Base-by-base conservation (phyloP, 345 rosid species). In the Bretschneidera sinensis region DNA sequence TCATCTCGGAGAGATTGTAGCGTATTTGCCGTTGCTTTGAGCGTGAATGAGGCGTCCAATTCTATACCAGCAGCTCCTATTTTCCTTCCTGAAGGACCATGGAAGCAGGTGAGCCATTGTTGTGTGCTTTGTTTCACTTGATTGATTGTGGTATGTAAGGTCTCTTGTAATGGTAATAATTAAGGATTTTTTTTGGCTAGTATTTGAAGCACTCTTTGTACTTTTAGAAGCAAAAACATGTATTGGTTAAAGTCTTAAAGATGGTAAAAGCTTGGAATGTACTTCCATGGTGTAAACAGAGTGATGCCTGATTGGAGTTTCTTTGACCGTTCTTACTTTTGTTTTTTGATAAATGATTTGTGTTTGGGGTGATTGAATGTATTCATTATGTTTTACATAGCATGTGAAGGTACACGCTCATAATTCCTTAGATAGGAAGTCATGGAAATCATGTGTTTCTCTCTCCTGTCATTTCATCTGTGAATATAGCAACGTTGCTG, bases 61-160 rank as follows among this genome's bases (percentile, higher is more conserved):
- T 67, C 68, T 59, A 82, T 88, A 51, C 83, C 95, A 7, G 87
- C 92, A 0, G 99, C 99, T 76, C 96, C 97, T 0, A 88, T 91
- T 71, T 68, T 81, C 20, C 82, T 91, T 57, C 89, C 99, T 21
- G 74, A 86, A 47, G 95, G 97, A 0, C 83, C 89, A 13, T 88
- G 96, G 96, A 82, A 83, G 74, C 83, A 86, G 96, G 97, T 79
- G 20, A 22, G 61, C 23, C 21, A 18, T 51, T 6, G 14, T 25
- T 53, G 24, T 23, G 21, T 63, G 1, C 1, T n/a, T 57, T 2
- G 31, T 14, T 45, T 61, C 0, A 5, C 0, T 17, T 55, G 19
- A 43, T 43, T 31, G 5, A 13, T 31, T 49, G 3, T 28, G n/a
- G n/a, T n/a, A n/a, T n/a, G n/a, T n/a, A n/a, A n/a, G n/a, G n/a